Evolutionary conservation across 1,139 yeast species (phyloP).

Genomic region (Suhomyces bokatorum): DNA sequence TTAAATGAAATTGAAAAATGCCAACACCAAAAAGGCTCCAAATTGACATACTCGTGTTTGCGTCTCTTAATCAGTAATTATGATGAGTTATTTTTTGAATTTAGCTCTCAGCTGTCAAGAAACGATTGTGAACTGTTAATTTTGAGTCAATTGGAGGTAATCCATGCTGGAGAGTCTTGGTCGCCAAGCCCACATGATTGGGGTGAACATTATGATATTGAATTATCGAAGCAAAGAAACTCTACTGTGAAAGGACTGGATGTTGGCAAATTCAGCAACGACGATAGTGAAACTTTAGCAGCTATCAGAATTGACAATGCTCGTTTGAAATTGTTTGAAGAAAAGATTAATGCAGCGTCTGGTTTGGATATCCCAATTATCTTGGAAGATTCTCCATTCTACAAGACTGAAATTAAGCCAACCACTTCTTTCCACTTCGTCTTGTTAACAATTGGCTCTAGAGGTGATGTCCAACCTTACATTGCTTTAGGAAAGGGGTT

Average conservation of each 20-base stretch:
- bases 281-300: constrained; percentile 19
- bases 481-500: constrained; percentile 85
- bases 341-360: constrained; percentile 53
- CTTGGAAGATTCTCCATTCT: constrained; percentile 62
- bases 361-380: constrained; percentile 69
- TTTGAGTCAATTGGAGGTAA: constrained; percentile 47
- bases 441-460: constrained; percentile 83
- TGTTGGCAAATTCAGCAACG: constrained; percentile 4
- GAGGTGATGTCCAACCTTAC: constrained; percentile 97
- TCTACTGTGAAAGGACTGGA: neutral
- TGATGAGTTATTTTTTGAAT: constrained; percentile 76
- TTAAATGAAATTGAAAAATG: constrained; percentile 68
- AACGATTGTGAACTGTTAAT: constrained; percentile 70
- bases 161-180: constrained; percentile 31
- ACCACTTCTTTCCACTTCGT: constrained; percentile 59
- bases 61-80: constrained; percentile 69
- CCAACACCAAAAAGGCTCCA: constrained; percentile 57
- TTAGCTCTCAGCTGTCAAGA: constrained; percentile 61
- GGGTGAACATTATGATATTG: constrained; percentile 26
- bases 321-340: constrained; percentile 62
- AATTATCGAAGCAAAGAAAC: constrained; percentile 8
- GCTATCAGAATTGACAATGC: constrained; percentile 43
- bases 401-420: constrained; percentile 54
- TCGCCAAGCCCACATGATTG: constrained; percentile 31
- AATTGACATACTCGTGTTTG: constrained; percentile 59